phyloP scores from a whole-genome alignment of 805 yeast genomes.

The Wickerhamomyces canadensis region DNA sequence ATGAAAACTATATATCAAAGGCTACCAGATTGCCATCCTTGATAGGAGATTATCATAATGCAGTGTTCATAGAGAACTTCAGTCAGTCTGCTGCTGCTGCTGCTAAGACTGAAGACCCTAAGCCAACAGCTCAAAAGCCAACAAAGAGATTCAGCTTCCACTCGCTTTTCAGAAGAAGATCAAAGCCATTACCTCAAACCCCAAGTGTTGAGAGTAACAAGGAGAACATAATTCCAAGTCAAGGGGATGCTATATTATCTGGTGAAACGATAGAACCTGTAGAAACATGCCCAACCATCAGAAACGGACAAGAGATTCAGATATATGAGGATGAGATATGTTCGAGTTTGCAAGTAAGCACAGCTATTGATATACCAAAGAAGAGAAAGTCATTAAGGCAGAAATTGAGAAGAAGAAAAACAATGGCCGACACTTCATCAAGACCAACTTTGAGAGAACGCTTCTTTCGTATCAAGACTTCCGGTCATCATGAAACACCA shows the following conservation, averaged over 20 bases:
- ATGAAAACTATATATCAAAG: constrained; percentile 5
- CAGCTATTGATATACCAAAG: background rate
- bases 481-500: background rate
- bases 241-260: constrained; percentile 3
- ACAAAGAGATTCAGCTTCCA: constrained; percentile 4
- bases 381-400: constrained; percentile 3
- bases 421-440: background rate
- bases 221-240: constrained; percentile 1
- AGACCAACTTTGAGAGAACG: constrained; percentile 5
- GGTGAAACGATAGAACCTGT: constrained; percentile 2
- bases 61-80: constrained; percentile 3
- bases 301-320: background rate
- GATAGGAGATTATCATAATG: constrained; percentile 1
- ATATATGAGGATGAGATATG: constrained; percentile 3
- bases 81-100: too few species aligned
- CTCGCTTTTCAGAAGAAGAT: constrained; percentile 4
- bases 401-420: background rate
- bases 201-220: constrained; percentile 4
- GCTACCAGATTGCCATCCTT: constrained; percentile 9
- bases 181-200: background rate
- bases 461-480: constrained; percentile 4
- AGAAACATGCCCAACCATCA: background rate
- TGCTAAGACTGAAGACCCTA: too few species aligned
- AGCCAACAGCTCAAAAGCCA: too few species aligned
- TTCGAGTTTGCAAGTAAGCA: constrained; percentile 9